These are phyloP conservation scores for Gaeumannomyces tritici DNA, from an alignment of 2,329 filamentous ascomycete genomes.

Conservation along the genomic window DNA sequence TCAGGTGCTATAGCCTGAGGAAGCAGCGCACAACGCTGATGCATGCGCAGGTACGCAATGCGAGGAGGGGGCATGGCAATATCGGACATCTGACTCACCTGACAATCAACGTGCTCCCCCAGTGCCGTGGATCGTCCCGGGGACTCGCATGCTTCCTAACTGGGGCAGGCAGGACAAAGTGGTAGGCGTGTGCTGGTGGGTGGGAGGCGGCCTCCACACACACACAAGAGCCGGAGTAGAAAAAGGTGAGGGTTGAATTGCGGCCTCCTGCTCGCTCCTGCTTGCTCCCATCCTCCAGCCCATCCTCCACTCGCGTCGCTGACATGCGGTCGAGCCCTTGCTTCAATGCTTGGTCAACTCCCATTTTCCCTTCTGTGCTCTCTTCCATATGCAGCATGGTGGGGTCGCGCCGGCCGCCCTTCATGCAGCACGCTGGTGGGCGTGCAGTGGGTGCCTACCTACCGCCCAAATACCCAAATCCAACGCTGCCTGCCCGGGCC, in stretches of 20 bases:
- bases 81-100: not conserved
- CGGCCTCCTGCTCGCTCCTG: not conserved
- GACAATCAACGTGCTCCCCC: not conserved
- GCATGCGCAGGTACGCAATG: not conserved
- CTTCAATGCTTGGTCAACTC: not conserved
- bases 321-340: not conserved
- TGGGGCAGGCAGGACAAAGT: not conserved
- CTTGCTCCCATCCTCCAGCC: no score
- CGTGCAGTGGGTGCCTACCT: no score
- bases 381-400: not conserved
- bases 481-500: no score
- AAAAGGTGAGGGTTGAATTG: not conserved
- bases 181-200: not conserved
- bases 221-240: not conserved
- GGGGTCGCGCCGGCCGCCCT: not conserved
- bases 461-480: no score
- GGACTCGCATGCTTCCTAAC: no score
- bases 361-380: not conserved
- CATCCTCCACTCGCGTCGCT: not conserved
- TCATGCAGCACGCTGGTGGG: not conserved
- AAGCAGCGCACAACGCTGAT: not conserved
- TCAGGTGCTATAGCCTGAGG: no score
- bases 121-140: not conserved
- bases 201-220: not conserved
- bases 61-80: not conserved